These are phyloP conservation scores for Irpex sp. DNA, from an alignment of 1,284 basidiomycete genomes.

Conservation along the genomic window DNA sequence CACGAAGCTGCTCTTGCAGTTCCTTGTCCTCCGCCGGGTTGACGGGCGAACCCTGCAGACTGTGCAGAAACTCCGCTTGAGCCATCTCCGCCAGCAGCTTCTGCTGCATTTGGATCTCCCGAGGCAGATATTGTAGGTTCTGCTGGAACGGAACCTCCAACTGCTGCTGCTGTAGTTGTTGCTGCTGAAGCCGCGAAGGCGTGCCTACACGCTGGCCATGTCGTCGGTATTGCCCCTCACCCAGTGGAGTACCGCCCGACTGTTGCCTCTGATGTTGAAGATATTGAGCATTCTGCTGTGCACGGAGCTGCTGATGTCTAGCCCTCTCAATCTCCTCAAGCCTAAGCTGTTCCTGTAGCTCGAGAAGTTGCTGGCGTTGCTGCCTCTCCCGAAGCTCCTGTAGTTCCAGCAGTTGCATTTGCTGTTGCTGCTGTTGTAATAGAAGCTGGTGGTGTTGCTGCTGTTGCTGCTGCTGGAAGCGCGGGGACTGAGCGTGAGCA, in stretches of 20 bases:
- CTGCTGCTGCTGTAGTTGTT: conserved; percentile 28
- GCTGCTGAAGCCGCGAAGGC: conserved; percentile 6
- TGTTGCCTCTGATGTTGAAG: conserved; percentile 35
- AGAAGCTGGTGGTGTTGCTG: conserved; percentile 50
- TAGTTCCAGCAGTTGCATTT: conserved; percentile 36
- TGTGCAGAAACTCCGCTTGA: conserved; percentile 59
- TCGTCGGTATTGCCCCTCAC: conserved; percentile 29
- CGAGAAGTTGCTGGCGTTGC: conserved; percentile 56
- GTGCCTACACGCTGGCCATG: conserved; percentile 48
- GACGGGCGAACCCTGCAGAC: conserved; percentile 41
- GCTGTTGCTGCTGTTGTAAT: conserved; percentile 47
- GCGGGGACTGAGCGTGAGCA: conserved; percentile 59
- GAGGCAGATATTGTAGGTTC: conserved; percentile 44
- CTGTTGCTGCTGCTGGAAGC: conserved; percentile 50
- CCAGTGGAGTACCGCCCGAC: conserved; percentile 33
- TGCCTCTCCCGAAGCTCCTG: conserved; percentile 47
- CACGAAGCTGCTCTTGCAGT: conserved; percentile 45
- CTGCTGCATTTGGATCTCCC: conserved; percentile 67
- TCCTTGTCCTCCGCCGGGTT: conserved; percentile 18
- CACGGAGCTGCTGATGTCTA: conserved; percentile 35
- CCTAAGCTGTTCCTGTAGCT: conserved; percentile 48
- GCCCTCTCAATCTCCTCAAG: conserved; percentile 26
- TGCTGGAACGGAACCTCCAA: conserved; percentile 38
- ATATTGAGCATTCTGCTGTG: conserved; percentile 43
- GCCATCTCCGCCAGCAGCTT: conserved; percentile 66